These are phyloP conservation scores for Nakaseomyces glabratus DNA, from an alignment of 1,139 yeast genomes.

Conservation along the genomic window DNA sequence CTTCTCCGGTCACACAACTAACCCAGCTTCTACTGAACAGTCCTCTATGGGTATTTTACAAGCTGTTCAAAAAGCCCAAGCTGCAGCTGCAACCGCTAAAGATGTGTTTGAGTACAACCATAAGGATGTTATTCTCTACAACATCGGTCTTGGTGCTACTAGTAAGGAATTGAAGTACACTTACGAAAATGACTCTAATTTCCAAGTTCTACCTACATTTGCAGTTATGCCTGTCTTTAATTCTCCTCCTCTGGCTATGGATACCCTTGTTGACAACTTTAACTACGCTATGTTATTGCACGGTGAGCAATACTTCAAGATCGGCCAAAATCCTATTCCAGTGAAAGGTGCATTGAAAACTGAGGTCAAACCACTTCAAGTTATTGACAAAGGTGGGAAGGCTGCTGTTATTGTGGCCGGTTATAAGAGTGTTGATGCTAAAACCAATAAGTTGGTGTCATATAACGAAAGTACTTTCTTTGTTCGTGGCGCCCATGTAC, in stretches of 20 bases:
- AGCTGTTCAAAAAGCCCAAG: conserved; percentile 50
- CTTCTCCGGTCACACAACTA: conserved; percentile 41
- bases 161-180: conserved; percentile 68
- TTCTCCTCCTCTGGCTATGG: conserved; percentile 44
- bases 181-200: conserved; percentile 68
- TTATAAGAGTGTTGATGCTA: conserved; percentile 57
- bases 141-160: conserved; percentile 81
- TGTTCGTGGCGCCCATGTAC: conserved; percentile 69
- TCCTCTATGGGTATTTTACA: conserved; percentile 69
- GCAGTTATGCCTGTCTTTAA: conserved; percentile 79
- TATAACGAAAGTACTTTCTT: conserved; percentile 81
- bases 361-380: conserved; percentile 56
- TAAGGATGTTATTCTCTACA: conserved; percentile 74
- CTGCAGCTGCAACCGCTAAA: conserved; percentile 36
- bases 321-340: conserved; percentile 75
- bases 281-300: conserved; percentile 84
- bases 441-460: conserved; percentile 63
- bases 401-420: conserved; percentile 79
- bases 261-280: conserved; percentile 63
- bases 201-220: conserved; percentile 86
- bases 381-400: conserved; percentile 80
- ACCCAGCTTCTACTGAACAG: conserved; percentile 63
- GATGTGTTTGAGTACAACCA: conserved; percentile 43
- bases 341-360: conserved; percentile 58
- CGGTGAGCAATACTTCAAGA: conserved; percentile 88